A percentile compares a stretch with the other conserved stretches of the same genome.
These are phyloP conservation scores for Cucumis variabilis DNA, from an alignment of 331 rosid genomes.

Conservation along the genomic window DNA sequence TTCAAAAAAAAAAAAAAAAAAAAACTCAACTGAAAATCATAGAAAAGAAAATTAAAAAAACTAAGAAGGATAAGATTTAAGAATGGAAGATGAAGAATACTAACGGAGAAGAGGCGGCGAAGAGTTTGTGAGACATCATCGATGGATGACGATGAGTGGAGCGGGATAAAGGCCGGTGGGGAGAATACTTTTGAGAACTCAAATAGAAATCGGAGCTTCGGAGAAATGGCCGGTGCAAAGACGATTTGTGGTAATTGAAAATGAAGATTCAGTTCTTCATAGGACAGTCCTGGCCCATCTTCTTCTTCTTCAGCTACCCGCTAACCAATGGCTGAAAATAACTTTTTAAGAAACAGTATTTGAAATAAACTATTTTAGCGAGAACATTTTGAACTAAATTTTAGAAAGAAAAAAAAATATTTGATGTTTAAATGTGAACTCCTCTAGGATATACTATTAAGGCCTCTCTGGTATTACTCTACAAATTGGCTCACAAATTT, in stretches of 20 bases:
- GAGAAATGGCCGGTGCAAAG: conserved; percentile 3
- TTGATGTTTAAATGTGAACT: too few species aligned
- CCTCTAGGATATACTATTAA: too few species aligned
- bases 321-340: background rate
- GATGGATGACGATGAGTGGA: background rate
- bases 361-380: too few species aligned
- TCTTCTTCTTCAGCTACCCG: background rate
- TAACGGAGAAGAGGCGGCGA: conserved; percentile 47
- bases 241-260: background rate
- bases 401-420: too few species aligned
- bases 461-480: too few species aligned
- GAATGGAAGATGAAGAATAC: conserved; percentile 12
- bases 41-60: background rate
- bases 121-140: conserved; percentile 41
- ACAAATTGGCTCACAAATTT: too few species aligned
- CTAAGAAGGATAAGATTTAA: background rate
- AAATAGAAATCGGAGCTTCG: background rate
- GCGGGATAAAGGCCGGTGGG: background rate
- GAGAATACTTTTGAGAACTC: background rate
- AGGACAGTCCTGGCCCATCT: background rate
- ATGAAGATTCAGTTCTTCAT: background rate
- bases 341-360: too few species aligned
- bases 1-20: background rate
- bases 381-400: too few species aligned
- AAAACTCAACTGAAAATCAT: background rate